Evolutionary conservation across 306 rosid species (phyloP).

Genomic region (Senna siamea): DNA sequence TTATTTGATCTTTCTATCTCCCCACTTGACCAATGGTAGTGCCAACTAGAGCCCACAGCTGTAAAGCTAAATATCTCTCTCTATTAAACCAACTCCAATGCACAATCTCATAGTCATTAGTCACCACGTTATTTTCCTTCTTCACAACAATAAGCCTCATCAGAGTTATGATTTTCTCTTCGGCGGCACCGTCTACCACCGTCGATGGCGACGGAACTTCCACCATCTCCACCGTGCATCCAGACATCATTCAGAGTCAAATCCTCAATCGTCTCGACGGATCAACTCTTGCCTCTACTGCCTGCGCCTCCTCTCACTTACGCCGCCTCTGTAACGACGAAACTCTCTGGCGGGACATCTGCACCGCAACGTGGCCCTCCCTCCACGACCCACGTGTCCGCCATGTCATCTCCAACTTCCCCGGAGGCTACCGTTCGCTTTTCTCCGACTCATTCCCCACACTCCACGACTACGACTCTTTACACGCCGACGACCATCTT

Average conservation of each 20-base stretch:
- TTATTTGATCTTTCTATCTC: no score
- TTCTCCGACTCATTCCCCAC: constrained; percentile 38
- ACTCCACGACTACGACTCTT: not conserved
- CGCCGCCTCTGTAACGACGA: constrained; percentile 61
- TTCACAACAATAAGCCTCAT: no score
- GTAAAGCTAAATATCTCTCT: no score
- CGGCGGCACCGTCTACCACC: not conserved
- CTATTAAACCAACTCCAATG: no score
- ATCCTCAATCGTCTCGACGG: constrained; percentile 83
- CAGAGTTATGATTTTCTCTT: no score
- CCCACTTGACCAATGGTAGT: no score
- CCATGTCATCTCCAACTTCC: constrained; percentile 61
- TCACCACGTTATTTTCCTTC: no score
- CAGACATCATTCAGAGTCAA: constrained; percentile 67
- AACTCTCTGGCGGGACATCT: constrained; percentile 64
- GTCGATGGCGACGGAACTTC: constrained; percentile 7
- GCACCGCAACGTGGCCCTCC: constrained; percentile 77
- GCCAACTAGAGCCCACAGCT: no score
- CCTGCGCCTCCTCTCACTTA: constrained; percentile 54
- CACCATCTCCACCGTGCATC: constrained; percentile 55
- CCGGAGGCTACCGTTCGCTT: constrained; percentile 49
- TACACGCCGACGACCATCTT: not conserved
- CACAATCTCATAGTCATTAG: no score
- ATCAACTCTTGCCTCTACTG: constrained; percentile 58
- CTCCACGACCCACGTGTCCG: constrained; percentile 39